Conservation (phyloP, 305 asterid genomes). For the Fraxinus angustifolia region DNA sequence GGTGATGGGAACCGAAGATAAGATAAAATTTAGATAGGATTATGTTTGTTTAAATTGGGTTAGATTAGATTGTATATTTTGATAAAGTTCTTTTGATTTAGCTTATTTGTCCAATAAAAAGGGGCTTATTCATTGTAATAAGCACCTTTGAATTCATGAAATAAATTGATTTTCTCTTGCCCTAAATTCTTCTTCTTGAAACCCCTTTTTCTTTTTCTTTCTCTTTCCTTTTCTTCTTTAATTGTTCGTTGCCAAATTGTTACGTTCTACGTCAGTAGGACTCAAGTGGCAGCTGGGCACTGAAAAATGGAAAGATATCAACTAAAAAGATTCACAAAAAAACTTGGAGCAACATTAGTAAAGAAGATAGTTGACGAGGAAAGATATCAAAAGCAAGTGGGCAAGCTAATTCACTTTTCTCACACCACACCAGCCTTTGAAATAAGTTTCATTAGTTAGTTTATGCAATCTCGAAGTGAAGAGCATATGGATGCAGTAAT, state of each 20-base stretch:
- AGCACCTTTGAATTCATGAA: neutral
- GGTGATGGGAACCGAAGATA: neutral
- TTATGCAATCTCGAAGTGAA: neutral
- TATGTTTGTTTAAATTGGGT: neutral
- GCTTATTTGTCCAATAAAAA: neutral
- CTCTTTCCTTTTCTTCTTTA: neutral
- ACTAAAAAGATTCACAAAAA: neutral
- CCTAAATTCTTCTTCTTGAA: neutral
- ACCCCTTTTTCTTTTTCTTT: neutral
- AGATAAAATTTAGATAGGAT: neutral
- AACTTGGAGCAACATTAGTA: neutral
- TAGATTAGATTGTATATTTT: neutral
- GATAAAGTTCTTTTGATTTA: neutral
- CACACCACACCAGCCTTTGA: neutral
- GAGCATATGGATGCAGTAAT: neutral
- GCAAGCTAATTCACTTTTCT: neutral
- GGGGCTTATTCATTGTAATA: neutral
- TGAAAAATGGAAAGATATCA: neutral
- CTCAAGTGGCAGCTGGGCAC: neutral
- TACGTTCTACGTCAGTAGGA: neutral
- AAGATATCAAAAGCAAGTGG: neutral
- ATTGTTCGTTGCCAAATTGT: neutral
- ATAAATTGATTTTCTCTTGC: neutral
- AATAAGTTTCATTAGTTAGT: neutral
- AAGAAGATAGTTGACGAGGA: neutral